Evolutionary conservation across 257 asterid species (phyloP), one percentile per base, ranked within the genome.

Genomic region (Paulownia fortunei): DNA sequence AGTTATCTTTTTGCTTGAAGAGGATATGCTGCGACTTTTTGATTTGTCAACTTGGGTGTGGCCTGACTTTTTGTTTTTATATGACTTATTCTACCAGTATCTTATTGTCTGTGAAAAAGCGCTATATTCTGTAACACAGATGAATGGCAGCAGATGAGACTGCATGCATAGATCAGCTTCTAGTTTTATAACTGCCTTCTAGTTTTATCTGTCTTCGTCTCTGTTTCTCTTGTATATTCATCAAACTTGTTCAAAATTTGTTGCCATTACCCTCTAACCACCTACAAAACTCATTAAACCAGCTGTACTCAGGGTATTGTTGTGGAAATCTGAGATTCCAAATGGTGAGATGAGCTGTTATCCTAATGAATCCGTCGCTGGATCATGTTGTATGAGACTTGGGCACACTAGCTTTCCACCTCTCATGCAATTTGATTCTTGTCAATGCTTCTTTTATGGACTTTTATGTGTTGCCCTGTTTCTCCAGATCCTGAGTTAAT

Each of bases 141-240:
- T 77, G 37, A 12, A 21, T 5, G 11, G 42, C 9, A 21, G 58
- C 18, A 5, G 5, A 59, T n/a, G 11, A 32, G 21, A 42, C 7
- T 23, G 55, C 65, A 54, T 30, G 36, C 36, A 30, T 30, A 10
- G 16, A 24, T 18, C 68, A 32, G 49, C 18, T 69, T 41, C 52
- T 60, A 1, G 41, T 62, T 23, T 51, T 62, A 6, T 30, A 69
- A 44, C 19, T 39, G 56, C 69, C 63, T 7, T 12, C 63, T 58
- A 37, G 63, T 37, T 65, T 49, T 16, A 11, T 39, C 59, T 42
- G 5, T 58, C 10, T 4, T 24, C 37, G 7, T 71, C 58, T 7
- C 23, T 68, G 19, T 47, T 69, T 41, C 72, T 51, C 47, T 70
- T 51, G 61, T 44, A 24, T n/a, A 69, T 56, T 24, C 58, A 16